Evolutionary conservation across 148 eudicot species (phyloP).

Genomic region (Oxyria digyna): DNA sequence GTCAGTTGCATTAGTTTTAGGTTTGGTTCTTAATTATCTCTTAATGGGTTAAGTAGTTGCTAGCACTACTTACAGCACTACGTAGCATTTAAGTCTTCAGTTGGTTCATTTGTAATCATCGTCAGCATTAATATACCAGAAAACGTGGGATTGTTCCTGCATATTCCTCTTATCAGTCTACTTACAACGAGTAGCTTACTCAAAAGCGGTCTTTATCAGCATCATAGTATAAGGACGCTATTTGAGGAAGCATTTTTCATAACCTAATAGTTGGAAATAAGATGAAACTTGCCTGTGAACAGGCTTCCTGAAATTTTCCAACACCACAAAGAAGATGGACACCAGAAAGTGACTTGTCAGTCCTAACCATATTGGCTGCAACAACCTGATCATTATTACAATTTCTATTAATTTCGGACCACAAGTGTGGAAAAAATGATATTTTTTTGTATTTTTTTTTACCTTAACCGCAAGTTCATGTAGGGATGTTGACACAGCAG

Average conservation of each 20-base stretch:
- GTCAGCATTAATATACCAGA: no score
- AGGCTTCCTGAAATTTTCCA: conserved; percentile 98
- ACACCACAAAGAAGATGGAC: conserved; percentile 98
- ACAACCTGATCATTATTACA: conserved; percentile 48
- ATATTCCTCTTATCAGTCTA: no score
- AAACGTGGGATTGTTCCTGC: no score
- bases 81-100: no score
- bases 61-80: no score
- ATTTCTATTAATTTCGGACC: not conserved
- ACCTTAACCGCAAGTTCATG: conserved; percentile 98
- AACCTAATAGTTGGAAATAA: not conserved
- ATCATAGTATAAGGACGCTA: no score
- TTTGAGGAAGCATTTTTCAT: not conserved
- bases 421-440: not conserved
- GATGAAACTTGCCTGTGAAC: conserved; percentile 66
- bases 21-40: no score
- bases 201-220: no score
- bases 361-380: conserved; percentile 99
- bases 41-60: no score
- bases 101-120: no score
- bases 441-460: conserved; percentile 7
- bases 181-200: no score
- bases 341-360: conserved; percentile 87
- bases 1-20: no score
- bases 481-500: conserved; percentile 85